Conservation (phyloP, 1,284 basidiomycete species). For the Leccinum fallax region DNA sequence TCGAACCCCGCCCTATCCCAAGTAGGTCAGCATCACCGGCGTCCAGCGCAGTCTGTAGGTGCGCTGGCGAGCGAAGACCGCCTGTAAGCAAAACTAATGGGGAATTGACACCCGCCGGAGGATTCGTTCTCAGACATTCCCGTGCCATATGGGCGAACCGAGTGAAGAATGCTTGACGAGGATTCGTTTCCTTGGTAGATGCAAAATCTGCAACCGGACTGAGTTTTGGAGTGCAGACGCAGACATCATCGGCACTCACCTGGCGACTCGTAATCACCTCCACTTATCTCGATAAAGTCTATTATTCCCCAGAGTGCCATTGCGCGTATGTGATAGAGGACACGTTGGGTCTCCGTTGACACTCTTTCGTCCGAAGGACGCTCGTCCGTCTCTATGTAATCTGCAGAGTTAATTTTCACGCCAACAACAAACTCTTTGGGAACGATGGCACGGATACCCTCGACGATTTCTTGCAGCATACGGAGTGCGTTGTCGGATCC, state of each 20-base stretch:
- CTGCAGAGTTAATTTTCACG: constrained; percentile 87
- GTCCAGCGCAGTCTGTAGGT: constrained; percentile 57
- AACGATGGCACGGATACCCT: constrained; percentile 59
- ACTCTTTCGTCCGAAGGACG: constrained; percentile 33
- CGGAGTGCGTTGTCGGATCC: constrained; percentile 50
- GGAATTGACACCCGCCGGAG: constrained; percentile 24
- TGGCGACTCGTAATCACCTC: constrained; percentile 84
- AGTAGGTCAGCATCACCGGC: constrained; percentile 68
- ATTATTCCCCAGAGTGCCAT: constrained; percentile 67
- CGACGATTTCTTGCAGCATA: constrained; percentile 67
- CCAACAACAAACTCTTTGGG: constrained; percentile 72
- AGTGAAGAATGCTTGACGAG: constrained; percentile 64
- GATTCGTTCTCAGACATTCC: constrained; percentile 46
- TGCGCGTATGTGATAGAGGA: constrained; percentile 62
- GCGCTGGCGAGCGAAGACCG: constrained; percentile 66
- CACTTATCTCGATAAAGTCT: constrained; percentile 88
- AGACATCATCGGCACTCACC: constrained; percentile 40
- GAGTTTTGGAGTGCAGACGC: neutral
- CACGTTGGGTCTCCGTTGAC: constrained; percentile 41
- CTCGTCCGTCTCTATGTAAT: constrained; percentile 65
- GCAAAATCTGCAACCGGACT: constrained; percentile 44
- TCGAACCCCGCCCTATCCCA: constrained; percentile 74
- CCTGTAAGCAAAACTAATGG: constrained; percentile 82
- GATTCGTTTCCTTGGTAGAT: constrained; percentile 17
- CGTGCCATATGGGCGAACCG: constrained; percentile 57